Conservation (phyloP, 2,329 filamentous ascomycete species). For the Sclerotinia glacialis region DNA sequence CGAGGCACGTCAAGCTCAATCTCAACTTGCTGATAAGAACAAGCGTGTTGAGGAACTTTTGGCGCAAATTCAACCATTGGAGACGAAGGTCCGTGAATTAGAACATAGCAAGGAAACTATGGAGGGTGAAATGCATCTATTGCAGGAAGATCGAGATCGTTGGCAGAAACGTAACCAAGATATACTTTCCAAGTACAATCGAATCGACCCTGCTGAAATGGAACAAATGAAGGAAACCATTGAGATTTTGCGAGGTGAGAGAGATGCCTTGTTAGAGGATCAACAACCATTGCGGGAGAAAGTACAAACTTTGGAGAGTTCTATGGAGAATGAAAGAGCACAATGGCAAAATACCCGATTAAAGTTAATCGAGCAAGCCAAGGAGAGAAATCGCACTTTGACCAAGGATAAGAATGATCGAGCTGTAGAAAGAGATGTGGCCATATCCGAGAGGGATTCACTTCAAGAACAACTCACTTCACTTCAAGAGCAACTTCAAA, state of each 20-base stretch:
- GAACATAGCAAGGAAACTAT: slow-evolving; percentile 71
- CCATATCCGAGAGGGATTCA: slow-evolving; percentile 45
- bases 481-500: slow-evolving; percentile 50
- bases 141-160: slow-evolving; percentile 87
- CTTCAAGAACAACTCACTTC: slow-evolving; percentile 38
- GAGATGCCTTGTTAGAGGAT: slow-evolving; percentile 47
- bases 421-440: slow-evolving; percentile 44
- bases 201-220: slow-evolving; percentile 88
- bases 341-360: slow-evolving; percentile 53
- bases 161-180: slow-evolving; percentile 96
- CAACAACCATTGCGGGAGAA: slow-evolving; percentile 51
- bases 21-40: slow-evolving; percentile 71
- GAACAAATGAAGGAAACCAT: slow-evolving; percentile 84
- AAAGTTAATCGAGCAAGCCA: slow-evolving; percentile 60
- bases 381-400: slow-evolving; percentile 56
- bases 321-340: slow-evolving; percentile 53
- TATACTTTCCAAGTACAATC: slow-evolving; percentile 93
- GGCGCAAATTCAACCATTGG: slow-evolving; percentile 74
- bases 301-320: slow-evolving; percentile 52
- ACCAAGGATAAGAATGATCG: slow-evolving; percentile 54
- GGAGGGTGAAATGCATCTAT: slow-evolving; percentile 75
- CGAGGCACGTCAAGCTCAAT: slow-evolving; percentile 76
- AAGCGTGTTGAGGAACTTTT: slow-evolving; percentile 72
- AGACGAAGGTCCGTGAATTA: slow-evolving; percentile 75
- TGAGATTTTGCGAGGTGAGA: slow-evolving; percentile 61